phyloP scores from a whole-genome alignment of 495 filamentous ascomycete genomes.

The Daldinia concentrica region DNA sequence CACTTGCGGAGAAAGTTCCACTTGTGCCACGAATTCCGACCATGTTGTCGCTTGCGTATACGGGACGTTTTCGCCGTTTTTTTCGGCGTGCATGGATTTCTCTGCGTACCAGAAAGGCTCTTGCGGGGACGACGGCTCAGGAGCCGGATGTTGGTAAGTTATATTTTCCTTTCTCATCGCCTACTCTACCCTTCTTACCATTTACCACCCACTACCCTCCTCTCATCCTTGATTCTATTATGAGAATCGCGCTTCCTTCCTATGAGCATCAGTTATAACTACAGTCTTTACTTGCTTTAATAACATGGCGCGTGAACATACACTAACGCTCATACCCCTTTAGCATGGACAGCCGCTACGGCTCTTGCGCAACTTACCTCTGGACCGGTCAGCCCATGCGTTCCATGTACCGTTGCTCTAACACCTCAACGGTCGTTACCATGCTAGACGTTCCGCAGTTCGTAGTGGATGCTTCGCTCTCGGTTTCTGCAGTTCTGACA shows the following conservation, averaged over 20 bases:
- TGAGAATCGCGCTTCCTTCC: background rate
- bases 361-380: slow-evolving; percentile 50
- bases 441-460: slow-evolving; percentile 48
- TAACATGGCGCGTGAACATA: background rate
- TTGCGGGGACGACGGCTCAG: slow-evolving; percentile 32
- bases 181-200: background rate
- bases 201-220: background rate
- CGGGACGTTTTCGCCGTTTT: slow-evolving; percentile 41
- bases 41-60: slow-evolving; percentile 49
- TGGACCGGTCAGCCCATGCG: slow-evolving; percentile 45
- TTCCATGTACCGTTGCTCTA: slow-evolving; percentile 52
- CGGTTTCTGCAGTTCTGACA: background rate
- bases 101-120: slow-evolving; percentile 36
- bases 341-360: slow-evolving; percentile 18
- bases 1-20: background rate
- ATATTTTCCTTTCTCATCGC: background rate
- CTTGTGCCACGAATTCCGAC: slow-evolving; percentile 46
- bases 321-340: background rate
- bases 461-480: slow-evolving; percentile 39
- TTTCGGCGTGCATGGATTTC: slow-evolving; percentile 49
- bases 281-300: background rate
- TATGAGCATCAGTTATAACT: background rate
- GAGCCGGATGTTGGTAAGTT: slow-evolving; percentile 55
- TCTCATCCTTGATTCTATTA: background rate
- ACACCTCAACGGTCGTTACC: slow-evolving; percentile 28